Evolutionary conservation across 805 yeast species (phyloP), one percentile per base, ranked within the genome.

Genomic region (Candida corydali): DNA sequence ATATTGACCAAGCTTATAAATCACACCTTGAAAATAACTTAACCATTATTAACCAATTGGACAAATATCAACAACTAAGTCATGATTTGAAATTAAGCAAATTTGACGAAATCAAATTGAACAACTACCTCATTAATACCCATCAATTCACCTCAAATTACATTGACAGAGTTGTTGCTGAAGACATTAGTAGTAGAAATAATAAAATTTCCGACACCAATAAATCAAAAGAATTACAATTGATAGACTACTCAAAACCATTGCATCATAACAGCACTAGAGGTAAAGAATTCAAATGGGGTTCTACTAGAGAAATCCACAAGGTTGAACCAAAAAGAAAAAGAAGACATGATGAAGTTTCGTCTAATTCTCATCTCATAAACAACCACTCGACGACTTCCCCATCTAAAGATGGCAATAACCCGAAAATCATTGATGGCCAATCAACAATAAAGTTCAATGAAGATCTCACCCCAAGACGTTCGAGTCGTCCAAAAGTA

Each of bases 111-210:
- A 24, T 39, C 2, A 44, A 44, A 29, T 37, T 46, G 32, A 38
- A 50, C 37, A 39, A 39, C 29, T 20, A 41, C 17, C 43, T 50
- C 18, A 17, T 40, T 5, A 45, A 48, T 24, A 46, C 61, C 16
- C 46, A 52, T 32, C 49, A 51, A 15, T 32, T 59, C 16, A 49
- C 64, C 9, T 38, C 54, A 32, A 61, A 58, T 42, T 63, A 57
- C 42, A 47, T 63, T 19, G 68, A 63, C 23, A 49, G 69, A 12
- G 59, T 59, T 16, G 57, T 63, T 11, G 54, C 65, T 15, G 69
- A 63, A 39, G 65, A 59, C 37, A 50, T 61, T 17, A 48, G 59
- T 27, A 40, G 59, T 26, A 47, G 52, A 35, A 50, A 45, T 38
- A 50, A 49, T 40, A 44, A 44, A 32, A 51, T 43, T 24, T 34